phyloP scores from a whole-genome alignment of 129 eudicot species.

The Centaurea solstitialis region DNA sequence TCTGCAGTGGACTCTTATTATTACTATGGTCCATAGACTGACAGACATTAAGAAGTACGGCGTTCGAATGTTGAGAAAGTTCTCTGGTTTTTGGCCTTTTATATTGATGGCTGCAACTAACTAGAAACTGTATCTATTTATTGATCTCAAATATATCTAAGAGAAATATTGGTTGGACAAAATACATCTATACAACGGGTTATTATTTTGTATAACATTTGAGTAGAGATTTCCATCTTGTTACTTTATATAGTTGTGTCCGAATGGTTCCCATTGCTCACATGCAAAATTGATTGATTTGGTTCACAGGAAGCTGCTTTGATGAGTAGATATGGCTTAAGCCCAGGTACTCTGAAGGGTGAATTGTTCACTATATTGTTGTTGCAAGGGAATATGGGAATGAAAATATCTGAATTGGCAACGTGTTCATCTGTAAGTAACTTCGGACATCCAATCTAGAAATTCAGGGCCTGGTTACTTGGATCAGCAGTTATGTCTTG shows the following conservation, averaged over 20 bases:
- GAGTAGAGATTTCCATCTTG: not conserved
- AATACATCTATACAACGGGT: not conserved
- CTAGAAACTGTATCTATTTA: too few species aligned
- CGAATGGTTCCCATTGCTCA: conserved; percentile 7
- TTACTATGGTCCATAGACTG: not conserved
- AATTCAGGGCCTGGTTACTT: not conserved
- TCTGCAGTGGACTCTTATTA: not conserved
- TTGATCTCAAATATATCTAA: not conserved
- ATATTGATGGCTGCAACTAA: too few species aligned
- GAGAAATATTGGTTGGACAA: not conserved
- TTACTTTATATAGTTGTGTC: not conserved
- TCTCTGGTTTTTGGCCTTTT: too few species aligned
- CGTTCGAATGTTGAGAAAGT: too few species aligned
- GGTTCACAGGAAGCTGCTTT: conserved; percentile 59
- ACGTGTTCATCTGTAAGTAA: conserved; percentile 64
- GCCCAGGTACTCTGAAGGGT: conserved; percentile 83
- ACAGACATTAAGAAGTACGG: too few species aligned
- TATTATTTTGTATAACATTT: too few species aligned
- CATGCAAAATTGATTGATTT: conserved; percentile 7
- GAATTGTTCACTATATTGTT: conserved; percentile 67
- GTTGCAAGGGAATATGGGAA: conserved; percentile 67
- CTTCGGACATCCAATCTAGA: not conserved
- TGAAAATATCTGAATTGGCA: conserved; percentile 74
- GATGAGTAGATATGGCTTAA: conserved; percentile 75
- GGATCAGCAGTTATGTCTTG: not conserved